Base-by-base conservation (phyloP, 352 stramenopile species). In the Phytophthora megakarya region DNA sequence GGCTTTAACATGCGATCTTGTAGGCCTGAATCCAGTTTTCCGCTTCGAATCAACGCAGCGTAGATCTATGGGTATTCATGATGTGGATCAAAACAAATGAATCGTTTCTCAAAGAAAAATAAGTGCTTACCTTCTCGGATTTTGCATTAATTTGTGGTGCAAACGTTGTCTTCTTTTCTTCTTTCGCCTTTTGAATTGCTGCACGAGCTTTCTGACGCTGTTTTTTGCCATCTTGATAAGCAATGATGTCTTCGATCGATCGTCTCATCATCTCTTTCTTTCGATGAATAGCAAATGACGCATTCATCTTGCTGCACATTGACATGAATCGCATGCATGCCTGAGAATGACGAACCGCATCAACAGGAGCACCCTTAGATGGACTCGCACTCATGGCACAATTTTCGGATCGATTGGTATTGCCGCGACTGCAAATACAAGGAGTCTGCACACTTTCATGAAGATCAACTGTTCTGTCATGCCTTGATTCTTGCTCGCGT, bases 201-300 rank as follows among this genome's bases (percentile, higher is more conserved):
- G 62, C 60, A n/a, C 72, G 72, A 37, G 52, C 71, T 26, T 74
- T 53, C 25, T 79, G 80, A 12, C 74, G 70, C 15, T 68, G 70
- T 52, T 77, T 73, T 25, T 80, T 80, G 2, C 65, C 73, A 25
- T 77, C 69, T 25, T 86, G 70, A 39, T 73, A 85, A 6, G 66
- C 64, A 32, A 89, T 71, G 48, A 89, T 76, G 49, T 85, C 80
- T 49, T 86, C 73, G 2, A 89, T 46, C 0, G 77, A 86, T 4
- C 80, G 73, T 45, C 51, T 59, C 73, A 81, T 84, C 37, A 73
- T 49, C 12, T 84, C 57, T 28, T 80, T 83, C 46, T 82, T 84
- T 12, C 65, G 61, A 39, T 83, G 71, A 22, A 77, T 83, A 18
- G 51, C 60, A 37, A 74, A 80, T 0, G 75, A 78, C 3, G 58